Evolutionary conservation across 768 basidiomycete species (phyloP).

Genomic region (Suillus fuscotomentosus): DNA sequence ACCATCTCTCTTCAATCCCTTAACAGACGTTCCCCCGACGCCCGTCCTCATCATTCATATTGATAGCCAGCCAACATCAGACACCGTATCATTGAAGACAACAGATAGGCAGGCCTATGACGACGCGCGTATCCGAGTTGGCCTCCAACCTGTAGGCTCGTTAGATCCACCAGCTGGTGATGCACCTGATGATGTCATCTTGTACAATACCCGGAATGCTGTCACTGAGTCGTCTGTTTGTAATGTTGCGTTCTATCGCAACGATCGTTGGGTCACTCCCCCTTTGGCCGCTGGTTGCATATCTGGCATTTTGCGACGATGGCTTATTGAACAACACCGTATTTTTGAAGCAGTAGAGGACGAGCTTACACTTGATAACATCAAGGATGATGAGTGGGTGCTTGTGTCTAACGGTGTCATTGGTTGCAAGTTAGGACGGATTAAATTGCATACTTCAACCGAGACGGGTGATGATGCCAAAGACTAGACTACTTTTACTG

Average conservation of each 20-base stretch:
- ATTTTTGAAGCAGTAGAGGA: slow-evolving; percentile 50
- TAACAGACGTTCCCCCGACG: slow-evolving; percentile 32
- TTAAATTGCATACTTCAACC: slow-evolving; percentile 10
- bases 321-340: slow-evolving; percentile 59
- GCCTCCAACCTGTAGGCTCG: slow-evolving; percentile 35
- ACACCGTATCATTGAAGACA: slow-evolving; percentile 65
- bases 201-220: slow-evolving; percentile 50
- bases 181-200: slow-evolving; percentile 53
- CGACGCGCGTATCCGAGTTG: slow-evolving; percentile 57
- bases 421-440: slow-evolving; percentile 60
- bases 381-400: slow-evolving; percentile 59
- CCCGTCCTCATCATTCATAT: slow-evolving; percentile 49
- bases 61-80: slow-evolving; percentile 53
- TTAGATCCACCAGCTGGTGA: slow-evolving; percentile 2
- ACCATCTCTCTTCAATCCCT: slow-evolving; percentile 35
- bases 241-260: slow-evolving; percentile 68
- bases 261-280: slow-evolving; percentile 65
- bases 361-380: slow-evolving; percentile 39
- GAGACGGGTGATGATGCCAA: background rate
- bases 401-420: slow-evolving; percentile 72
- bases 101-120: slow-evolving; percentile 61
- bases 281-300: slow-evolving; percentile 60
- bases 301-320: slow-evolving; percentile 67
- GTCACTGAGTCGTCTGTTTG: slow-evolving; percentile 69
- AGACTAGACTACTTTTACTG: slow-evolving; percentile 17